phyloP scores from a whole-genome alignment of 176 grass and related monocot genomes.

The Oryza longistaminata region DNA sequence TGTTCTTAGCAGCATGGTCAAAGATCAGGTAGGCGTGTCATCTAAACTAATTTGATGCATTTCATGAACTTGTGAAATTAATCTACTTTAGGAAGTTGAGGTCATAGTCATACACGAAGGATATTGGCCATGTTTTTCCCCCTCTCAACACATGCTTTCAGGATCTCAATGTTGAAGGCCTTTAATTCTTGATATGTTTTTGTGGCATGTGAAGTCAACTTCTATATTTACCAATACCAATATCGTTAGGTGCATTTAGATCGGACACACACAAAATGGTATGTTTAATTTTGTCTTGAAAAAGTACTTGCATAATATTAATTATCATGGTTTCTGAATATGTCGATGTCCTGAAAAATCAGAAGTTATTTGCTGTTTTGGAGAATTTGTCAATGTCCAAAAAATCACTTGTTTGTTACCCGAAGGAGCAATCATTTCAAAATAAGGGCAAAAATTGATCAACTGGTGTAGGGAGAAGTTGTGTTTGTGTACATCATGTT shows the following conservation, averaged over 20 bases:
- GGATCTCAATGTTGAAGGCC: background rate
- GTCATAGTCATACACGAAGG: background rate
- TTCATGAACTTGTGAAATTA: background rate
- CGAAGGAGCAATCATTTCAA: background rate
- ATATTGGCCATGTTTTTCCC: background rate
- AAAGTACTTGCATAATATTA: background rate
- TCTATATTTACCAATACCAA: background rate
- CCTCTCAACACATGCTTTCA: constrained; percentile 22
- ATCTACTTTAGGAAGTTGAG: background rate
- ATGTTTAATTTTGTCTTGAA: background rate
- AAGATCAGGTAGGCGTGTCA: background rate
- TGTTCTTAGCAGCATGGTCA: background rate
- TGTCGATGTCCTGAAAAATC: no score
- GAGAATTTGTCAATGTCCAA: background rate
- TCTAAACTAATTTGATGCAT: constrained; percentile 11
- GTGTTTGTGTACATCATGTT: constrained; percentile 15
- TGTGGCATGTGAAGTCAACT: background rate
- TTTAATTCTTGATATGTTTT: background rate
- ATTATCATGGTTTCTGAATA: background rate
- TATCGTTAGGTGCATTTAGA: background rate
- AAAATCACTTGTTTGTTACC: background rate
- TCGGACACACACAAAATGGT: background rate
- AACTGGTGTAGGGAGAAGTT: constrained; percentile 10
- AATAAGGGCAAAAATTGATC: background rate
- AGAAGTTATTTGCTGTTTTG: background rate